A percentile compares a stretch with the other conserved stretches of the same genome.
Evolutionary conservation across 345 rosid species (phyloP).

Genomic region (Orychophragmus violaceus): DNA sequence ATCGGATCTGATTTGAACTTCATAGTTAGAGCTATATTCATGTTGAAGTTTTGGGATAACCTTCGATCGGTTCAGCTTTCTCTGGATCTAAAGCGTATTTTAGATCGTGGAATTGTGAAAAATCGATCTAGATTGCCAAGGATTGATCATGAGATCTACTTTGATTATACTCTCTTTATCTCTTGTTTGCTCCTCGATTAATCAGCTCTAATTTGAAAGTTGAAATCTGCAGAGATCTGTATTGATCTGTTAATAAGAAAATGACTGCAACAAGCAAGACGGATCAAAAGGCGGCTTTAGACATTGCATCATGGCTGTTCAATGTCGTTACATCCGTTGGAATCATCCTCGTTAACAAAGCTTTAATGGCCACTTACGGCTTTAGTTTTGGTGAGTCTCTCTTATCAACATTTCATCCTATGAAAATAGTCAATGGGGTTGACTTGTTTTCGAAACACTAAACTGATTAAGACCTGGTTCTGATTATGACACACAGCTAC

Average conservation of each 20-base stretch:
- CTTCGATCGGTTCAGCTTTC: neutral
- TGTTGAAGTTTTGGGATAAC: neutral
- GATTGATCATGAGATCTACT: slow-evolving; percentile 10
- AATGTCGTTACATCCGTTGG: slow-evolving; percentile 98
- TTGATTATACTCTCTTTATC: neutral
- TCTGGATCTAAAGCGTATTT: slow-evolving; percentile 8
- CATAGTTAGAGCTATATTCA: neutral
- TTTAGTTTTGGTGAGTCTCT: slow-evolving; percentile 71
- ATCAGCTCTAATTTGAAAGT: slow-evolving; percentile 1
- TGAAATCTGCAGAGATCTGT: slow-evolving; percentile 32
- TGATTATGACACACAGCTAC: slow-evolving; percentile 75
- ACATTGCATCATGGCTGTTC: slow-evolving; percentile 94
- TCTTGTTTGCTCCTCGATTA: neutral
- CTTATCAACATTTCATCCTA: neutral
- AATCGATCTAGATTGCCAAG: slow-evolving; percentile 9
- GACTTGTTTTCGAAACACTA: slow-evolving; percentile 7
- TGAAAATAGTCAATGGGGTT: neutral
- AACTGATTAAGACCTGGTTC: neutral
- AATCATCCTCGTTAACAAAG: slow-evolving; percentile 92
- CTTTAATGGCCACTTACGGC: slow-evolving; percentile 90
- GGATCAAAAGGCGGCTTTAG: slow-evolving; percentile 70
- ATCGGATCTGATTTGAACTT: slow-evolving; percentile 21
- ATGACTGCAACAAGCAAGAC: slow-evolving; percentile 72
- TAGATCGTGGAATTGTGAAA: slow-evolving; percentile 12
- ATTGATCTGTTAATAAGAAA: neutral